Percentiles rank a stretch among this genome's conserved stretches.
These are phyloP conservation scores for Plasmodium yoelii DNA, from an alignment of 169 alveolate species.

Conservation along the genomic window DNA sequence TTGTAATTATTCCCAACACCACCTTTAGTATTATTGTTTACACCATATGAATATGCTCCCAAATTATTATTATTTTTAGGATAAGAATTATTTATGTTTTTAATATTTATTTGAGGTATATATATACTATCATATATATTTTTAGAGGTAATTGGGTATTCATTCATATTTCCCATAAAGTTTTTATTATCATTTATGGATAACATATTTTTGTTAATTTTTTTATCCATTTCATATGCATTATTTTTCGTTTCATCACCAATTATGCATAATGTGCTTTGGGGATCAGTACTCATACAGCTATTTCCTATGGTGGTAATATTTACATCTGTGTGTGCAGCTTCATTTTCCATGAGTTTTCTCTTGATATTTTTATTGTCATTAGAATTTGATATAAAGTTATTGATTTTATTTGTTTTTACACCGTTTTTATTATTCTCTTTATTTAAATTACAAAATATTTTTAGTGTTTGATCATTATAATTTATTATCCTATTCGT, in stretches of 20 bases:
- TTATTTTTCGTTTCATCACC: conserved; percentile 11
- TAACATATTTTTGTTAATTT: conserved; percentile 8
- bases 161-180: conserved; percentile 25
- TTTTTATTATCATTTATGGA: conserved; percentile 13
- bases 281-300: neutral
- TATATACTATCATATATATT: conserved; percentile 74
- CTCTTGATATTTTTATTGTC: neutral
- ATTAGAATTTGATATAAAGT: neutral
- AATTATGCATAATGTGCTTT: neutral
- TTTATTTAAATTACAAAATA: conserved; percentile 35
- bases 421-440: conserved; percentile 18
- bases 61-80: neutral
- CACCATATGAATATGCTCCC: neutral
- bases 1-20: neutral
- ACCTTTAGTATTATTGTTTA: neutral
- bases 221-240: conserved; percentile 7
- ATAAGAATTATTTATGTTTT: conserved; percentile 8
- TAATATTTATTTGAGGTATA: conserved; percentile 73
- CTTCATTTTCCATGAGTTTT: neutral
- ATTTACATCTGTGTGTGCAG: neutral
- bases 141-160: conserved; percentile 71
- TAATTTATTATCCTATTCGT: conserved; percentile 32
- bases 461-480: conserved; percentile 42
- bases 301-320: neutral
- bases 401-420: neutral